Base-by-base conservation (phyloP, 2,329 filamentous ascomycete species). In the Dendrostoma leiphaemia region DNA sequence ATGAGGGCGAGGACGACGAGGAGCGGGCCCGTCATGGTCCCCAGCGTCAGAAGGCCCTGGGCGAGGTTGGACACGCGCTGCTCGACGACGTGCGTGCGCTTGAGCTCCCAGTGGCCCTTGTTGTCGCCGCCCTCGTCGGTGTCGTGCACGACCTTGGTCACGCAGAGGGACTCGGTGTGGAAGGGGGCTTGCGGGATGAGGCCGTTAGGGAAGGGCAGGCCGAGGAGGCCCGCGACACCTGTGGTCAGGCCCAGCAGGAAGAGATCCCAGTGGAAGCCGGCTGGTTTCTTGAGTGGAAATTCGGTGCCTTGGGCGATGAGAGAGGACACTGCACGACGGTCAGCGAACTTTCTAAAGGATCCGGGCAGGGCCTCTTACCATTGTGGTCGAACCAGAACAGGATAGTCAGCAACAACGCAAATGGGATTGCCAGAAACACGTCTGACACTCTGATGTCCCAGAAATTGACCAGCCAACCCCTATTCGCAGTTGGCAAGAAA, bases 331-430 rank as follows among this genome's bases (percentile, higher is more conserved):
- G 57, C 4, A 15, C 19, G 12, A 2, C 9, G 3, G 52, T 59
- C 57, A 40, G 21, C 31, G 26, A 23, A 3, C 2, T 13, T 44
- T 46, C 8, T n/a, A 26, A 26, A 8, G 19, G 37, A n/a, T 31
- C 5, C 10, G 19, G 5, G 38, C 21, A 46, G 45, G 19, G 37
- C 49, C 19, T 60, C 74, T 58, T 74, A 89, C 87, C 87, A 62
- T 94, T 95, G 65, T 95, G 91, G 65, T 95, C 91, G 67, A 94
- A 95, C 74, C 88, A 95, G 67, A 96, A 96, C 4, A 96, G 73
- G 21, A 95, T 85, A 0, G 91, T 96, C 15, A 96, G 75, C 1
- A 96, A 75, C 31, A 95, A 65, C 0, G 90, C 91, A 72, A 96
- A 96, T 0, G 91, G 91, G n/a, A 95, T 81, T 1, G 91, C 91